phyloP scores from a whole-genome alignment of 2,329 filamentous ascomycete genomes.

The Septoria petroselini region DNA sequence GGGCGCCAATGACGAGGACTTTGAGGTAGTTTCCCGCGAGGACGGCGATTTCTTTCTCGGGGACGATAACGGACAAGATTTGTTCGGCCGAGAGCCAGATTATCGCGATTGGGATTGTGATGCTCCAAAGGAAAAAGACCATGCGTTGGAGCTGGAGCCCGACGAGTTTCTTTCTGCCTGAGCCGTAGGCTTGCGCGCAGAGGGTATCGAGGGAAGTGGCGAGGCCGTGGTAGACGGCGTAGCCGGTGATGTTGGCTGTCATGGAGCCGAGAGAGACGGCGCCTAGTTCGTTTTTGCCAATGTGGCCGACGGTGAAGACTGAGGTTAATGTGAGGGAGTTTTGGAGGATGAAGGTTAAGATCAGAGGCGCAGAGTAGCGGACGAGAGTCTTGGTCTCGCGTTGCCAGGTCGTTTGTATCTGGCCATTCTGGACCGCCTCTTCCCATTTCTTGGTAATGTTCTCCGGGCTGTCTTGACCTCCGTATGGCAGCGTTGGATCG shows the following conservation, averaged over 20 bases:
- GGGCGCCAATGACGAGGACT: slow-evolving; percentile 66
- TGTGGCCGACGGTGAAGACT: slow-evolving; percentile 51
- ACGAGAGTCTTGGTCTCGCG: slow-evolving; percentile 78
- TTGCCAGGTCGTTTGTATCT: slow-evolving; percentile 87
- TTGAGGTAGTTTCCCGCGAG: slow-evolving; percentile 72
- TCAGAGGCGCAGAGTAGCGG: slow-evolving; percentile 45
- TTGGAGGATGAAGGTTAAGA: slow-evolving; percentile 50
- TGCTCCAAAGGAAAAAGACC: slow-evolving; percentile 69
- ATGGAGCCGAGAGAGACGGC: slow-evolving; percentile 49
- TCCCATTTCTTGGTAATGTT: slow-evolving; percentile 75
- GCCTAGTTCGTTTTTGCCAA: slow-evolving; percentile 49
- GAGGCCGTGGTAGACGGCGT: slow-evolving; percentile 58
- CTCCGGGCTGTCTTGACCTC: slow-evolving; percentile 51
- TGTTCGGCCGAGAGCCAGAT: slow-evolving; percentile 68
- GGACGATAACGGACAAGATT: slow-evolving; percentile 64
- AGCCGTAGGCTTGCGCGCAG: slow-evolving; percentile 90
- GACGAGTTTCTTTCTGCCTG: slow-evolving; percentile 82
- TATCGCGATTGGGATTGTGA: slow-evolving; percentile 68
- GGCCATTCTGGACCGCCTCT: slow-evolving; percentile 74
- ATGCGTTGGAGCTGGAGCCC: slow-evolving; percentile 79
- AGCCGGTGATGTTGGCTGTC: slow-evolving; percentile 51
- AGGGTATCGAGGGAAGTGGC: slow-evolving; percentile 89
- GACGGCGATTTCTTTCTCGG: slow-evolving; percentile 65
- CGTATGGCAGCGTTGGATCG: slow-evolving; percentile 40
- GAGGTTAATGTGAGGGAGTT: slow-evolving; percentile 48